These are phyloP conservation scores for Boletus rufocinnamomeus DNA, from an alignment of 768 basidiomycete species.

Conservation along the genomic window DNA sequence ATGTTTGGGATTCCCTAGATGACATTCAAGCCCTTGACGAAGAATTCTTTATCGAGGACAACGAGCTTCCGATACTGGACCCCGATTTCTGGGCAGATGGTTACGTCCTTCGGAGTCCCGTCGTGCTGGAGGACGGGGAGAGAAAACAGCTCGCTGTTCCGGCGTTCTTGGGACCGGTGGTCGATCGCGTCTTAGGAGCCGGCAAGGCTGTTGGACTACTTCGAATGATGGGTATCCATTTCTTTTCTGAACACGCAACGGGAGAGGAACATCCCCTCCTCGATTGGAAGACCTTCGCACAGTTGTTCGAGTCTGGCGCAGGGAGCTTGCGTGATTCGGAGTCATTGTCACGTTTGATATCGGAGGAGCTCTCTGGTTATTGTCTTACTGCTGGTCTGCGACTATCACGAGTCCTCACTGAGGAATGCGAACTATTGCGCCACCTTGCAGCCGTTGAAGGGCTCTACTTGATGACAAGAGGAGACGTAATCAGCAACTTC, in stretches of 20 bases:
- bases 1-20: constrained; percentile 29
- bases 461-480: constrained; percentile 71
- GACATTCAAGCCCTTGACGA: constrained; percentile 47
- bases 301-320: constrained; percentile 38
- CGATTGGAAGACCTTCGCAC: constrained; percentile 46
- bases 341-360: constrained; percentile 59
- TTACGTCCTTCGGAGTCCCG: constrained; percentile 54
- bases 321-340: constrained; percentile 55
- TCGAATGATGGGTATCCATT: constrained; percentile 47
- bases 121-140: constrained; percentile 29
- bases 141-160: constrained; percentile 45
- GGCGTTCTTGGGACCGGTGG: constrained; percentile 60
- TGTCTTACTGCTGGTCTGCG: constrained; percentile 53
- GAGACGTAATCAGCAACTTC: constrained; percentile 78
- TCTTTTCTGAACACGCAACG: constrained; percentile 15
- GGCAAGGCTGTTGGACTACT: constrained; percentile 81
- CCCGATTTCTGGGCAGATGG: constrained; percentile 82
- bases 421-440: constrained; percentile 64
- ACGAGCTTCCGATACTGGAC: constrained; percentile 61
- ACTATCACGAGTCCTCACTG: constrained; percentile 59
- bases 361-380: constrained; percentile 59
- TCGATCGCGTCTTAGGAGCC: constrained; percentile 58
- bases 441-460: constrained; percentile 69
- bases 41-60: constrained; percentile 82
- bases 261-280: constrained; percentile 33